These are phyloP conservation scores for Saitozyma sp. DNA, from an alignment of 768 basidiomycete genomes.

Conservation along the genomic window DNA sequence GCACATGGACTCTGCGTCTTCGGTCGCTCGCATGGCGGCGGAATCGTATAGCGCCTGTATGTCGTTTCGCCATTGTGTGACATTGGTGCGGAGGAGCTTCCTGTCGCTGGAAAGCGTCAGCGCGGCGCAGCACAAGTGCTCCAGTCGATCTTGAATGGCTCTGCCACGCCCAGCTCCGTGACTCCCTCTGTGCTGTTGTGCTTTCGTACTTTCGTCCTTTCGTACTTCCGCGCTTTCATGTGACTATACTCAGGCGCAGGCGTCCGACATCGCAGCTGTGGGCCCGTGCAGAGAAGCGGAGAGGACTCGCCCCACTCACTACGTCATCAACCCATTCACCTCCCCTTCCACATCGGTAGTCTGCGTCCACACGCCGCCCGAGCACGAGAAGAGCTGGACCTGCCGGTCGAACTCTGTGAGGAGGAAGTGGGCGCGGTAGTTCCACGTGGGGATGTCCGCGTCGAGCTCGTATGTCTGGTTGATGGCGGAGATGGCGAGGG, in stretches of 20 bases:
- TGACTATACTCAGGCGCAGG: no score
- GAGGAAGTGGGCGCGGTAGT: constrained; percentile 13
- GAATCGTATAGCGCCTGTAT: constrained; percentile 22
- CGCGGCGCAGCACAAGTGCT: no score
- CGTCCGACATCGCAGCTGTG: no score
- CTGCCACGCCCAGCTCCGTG: no score
- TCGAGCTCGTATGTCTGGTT: constrained; percentile 29
- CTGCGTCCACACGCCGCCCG: constrained; percentile 30
- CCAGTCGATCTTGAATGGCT: no score
- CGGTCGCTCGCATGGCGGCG: constrained; percentile 1
- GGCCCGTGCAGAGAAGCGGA: not conserved
- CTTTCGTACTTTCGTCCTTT: no score
- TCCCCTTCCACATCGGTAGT: constrained; percentile 34
- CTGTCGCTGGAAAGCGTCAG: constrained; percentile 15
- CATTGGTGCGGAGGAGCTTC: constrained; percentile 10
- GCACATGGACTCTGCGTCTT: not conserved
- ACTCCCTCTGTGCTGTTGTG: no score
- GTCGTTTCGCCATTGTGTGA: constrained; percentile 14
- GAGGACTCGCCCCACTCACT: constrained; percentile 10
- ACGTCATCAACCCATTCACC: constrained; percentile 30
- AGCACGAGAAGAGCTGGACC: constrained; percentile 13
- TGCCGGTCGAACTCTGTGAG: constrained; percentile 12
- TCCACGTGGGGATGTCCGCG: constrained; percentile 18
- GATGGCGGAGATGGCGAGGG: constrained; percentile 19
- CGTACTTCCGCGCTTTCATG: no score